Evolutionary conservation across 2,329 filamentous ascomycete genomes (phyloP).

Genomic region (Stachybotrys echinatus): DNA sequence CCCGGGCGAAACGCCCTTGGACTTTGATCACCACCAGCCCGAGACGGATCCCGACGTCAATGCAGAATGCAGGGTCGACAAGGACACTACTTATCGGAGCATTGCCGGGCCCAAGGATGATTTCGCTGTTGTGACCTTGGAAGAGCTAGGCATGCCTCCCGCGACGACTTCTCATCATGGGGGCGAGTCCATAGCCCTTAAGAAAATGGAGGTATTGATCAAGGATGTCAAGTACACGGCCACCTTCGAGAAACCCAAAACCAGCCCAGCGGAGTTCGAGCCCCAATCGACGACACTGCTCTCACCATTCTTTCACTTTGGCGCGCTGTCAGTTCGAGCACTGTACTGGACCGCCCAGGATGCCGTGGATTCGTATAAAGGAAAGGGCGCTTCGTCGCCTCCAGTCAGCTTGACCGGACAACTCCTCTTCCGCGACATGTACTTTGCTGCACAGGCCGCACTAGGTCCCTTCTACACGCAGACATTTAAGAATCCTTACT

Average conservation of each 20-base stretch:
- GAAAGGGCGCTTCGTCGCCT: conserved; percentile 51
- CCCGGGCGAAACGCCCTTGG: conserved; percentile 56
- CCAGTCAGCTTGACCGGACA: conserved; percentile 70
- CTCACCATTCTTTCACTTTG: conserved; percentile 71
- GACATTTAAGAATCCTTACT: conserved; percentile 59
- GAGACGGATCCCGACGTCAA: conserved; percentile 55
- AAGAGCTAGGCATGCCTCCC: conserved; percentile 62
- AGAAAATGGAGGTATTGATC: conserved; percentile 53
- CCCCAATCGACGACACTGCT: conserved; percentile 70
- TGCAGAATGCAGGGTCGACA: conserved; percentile 41
- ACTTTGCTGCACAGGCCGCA: conserved; percentile 70
- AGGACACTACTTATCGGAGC: conserved; percentile 52
- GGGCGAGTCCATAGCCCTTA: conserved; percentile 62
- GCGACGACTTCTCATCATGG: conserved; percentile 65
- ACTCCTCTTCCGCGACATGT: conserved; percentile 76
- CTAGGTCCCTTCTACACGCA: conserved; percentile 61
- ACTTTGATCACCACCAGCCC: conserved; percentile 52
- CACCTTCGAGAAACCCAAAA: conserved; percentile 72
- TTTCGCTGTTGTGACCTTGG: conserved; percentile 65
- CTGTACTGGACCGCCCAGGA: conserved; percentile 70
- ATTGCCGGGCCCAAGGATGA: conserved; percentile 64
- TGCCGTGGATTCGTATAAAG: conserved; percentile 48
- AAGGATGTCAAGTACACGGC: conserved; percentile 61
- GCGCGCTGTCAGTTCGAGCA: conserved; percentile 61
- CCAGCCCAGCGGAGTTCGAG: conserved; percentile 67